Conservation (phyloP, 345 rosid species). For the Aquilaria sinensis region DNA sequence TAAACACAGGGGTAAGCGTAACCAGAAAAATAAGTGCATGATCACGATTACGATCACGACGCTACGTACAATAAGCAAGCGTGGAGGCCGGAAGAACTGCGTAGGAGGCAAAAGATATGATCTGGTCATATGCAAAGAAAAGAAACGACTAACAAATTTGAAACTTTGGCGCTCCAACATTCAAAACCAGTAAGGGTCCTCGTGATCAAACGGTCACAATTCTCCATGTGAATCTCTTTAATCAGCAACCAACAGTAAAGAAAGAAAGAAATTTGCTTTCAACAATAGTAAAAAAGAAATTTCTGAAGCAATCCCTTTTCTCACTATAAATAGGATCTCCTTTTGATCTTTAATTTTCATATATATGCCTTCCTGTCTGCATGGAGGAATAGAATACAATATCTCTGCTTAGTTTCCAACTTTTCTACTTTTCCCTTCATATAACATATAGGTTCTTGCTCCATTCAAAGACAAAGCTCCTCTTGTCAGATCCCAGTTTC, state of each 20-base stretch:
- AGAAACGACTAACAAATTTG: background rate
- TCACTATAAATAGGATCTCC: conserved; percentile 11
- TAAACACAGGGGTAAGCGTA: no score
- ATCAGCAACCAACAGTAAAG: background rate
- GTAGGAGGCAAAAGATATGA: no score
- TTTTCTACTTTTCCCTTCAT: conserved; percentile 21
- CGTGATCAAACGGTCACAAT: conserved; percentile 33
- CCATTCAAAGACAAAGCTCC: conserved; percentile 19
- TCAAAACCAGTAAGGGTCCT: conserved; percentile 20
- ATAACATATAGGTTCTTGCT: conserved; percentile 6
- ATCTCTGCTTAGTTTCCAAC: conserved; percentile 15
- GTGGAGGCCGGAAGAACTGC: no score
- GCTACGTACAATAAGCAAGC: no score
- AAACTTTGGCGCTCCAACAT: conserved; percentile 20
- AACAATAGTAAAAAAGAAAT: background rate
- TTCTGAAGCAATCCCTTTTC: background rate
- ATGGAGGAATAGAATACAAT: conserved; percentile 31
- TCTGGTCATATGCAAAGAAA: background rate
- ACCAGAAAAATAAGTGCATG: no score
- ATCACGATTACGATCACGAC: no score
- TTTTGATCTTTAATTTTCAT: conserved; percentile 27
- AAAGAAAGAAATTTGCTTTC: no score
- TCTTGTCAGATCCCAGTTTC: conserved; percentile 25
- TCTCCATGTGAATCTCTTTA: conserved; percentile 68
- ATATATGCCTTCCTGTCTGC: conserved; percentile 63